Conservation (phyloP, 2,329 filamentous ascomycete genomes). For the Lasiodiplodia theobromae region DNA sequence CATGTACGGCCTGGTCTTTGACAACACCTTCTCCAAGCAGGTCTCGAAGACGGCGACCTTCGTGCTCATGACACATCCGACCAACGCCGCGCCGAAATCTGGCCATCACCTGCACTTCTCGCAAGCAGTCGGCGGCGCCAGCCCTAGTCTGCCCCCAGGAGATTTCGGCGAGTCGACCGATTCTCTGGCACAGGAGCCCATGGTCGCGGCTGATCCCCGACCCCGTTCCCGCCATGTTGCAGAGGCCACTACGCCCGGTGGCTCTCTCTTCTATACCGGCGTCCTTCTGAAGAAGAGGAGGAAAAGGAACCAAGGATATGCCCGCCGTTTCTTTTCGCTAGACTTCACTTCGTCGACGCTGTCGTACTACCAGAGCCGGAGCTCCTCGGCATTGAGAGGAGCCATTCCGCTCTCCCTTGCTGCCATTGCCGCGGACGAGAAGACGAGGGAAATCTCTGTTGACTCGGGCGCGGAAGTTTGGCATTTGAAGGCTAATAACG, state of each 20-base stretch:
- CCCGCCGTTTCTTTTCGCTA: constrained; percentile 91
- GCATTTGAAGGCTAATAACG: constrained; percentile 85
- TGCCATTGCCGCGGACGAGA: constrained; percentile 87
- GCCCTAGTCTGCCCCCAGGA: constrained; percentile 49
- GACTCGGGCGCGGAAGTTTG: constrained; percentile 97
- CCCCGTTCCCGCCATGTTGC: constrained; percentile 47
- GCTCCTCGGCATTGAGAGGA: constrained; percentile 88
- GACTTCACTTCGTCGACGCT: constrained; percentile 94
- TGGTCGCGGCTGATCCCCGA: constrained; percentile 46
- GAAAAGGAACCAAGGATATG: constrained; percentile 93
- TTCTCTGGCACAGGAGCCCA: constrained; percentile 52
- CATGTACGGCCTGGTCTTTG: constrained; percentile 96
- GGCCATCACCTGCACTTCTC: constrained; percentile 71
- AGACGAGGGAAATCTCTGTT: constrained; percentile 89
- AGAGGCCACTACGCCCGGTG: constrained; percentile 35
- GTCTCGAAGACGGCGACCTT: constrained; percentile 91
- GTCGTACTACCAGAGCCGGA: constrained; percentile 95
- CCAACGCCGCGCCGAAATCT: constrained; percentile 77
- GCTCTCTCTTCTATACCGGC: constrained; percentile 76
- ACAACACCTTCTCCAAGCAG: constrained; percentile 98
- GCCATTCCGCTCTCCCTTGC: constrained; percentile 92
- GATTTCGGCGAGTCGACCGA: constrained; percentile 62
- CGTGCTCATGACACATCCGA: constrained; percentile 92
- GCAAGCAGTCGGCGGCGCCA: constrained; percentile 59
- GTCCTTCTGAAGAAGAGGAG: constrained; percentile 86